Base-by-base conservation (phyloP, 441 rosid genomes). In the Jatropha multifida region DNA sequence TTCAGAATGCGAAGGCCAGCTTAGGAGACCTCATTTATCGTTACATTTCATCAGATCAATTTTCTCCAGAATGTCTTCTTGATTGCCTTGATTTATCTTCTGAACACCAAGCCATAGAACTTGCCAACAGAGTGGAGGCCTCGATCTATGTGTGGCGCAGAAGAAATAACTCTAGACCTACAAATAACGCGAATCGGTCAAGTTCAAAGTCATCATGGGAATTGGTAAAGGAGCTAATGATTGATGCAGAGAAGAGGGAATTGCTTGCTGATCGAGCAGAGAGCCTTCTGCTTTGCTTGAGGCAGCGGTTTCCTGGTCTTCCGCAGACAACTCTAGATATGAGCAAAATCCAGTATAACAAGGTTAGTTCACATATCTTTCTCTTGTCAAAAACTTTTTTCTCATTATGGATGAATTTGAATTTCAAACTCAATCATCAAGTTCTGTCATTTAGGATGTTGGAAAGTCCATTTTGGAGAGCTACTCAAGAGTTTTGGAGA, bases 381-480 rank as follows among this genome's bases (percentile, higher is more conserved):
- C 38, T 52, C 23, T 18, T 49, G 12, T 61, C 5, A 66, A 48
- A 59, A 58, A 3, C 23, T 63, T 59, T 4, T 49, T 62, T 74
- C 1, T 42, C 26, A 18, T 13, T 26, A 44, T 58, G 9, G 80
- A 18, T 14, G 23, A 51, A 9, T 75, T 72, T 37, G 51, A 26
- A 61, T 52, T 18, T 37, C 37, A 20, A 64, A 20, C 74, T 61
- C 17, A 68, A 20, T 58, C 41, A 49, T 52, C 17, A 46, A 51
- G 37, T 52, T 27, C 74, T 42, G 32, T 55, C 3, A 49, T 40
- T 4, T 52, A 96, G 99, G 99, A 96, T 86, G 91, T 94, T 8
- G 99, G 99, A n/a, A 96, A 96, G 82, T 94, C 99, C 72, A 91
- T 96, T 60, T 62, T 96, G 68, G 98, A 96, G 89, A 89, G 97